Percentiles rank a stretch among this genome's conserved stretches.
Evolutionary conservation across 805 yeast genomes (phyloP).

Genomic region (Kregervanrija delftensis): DNA sequence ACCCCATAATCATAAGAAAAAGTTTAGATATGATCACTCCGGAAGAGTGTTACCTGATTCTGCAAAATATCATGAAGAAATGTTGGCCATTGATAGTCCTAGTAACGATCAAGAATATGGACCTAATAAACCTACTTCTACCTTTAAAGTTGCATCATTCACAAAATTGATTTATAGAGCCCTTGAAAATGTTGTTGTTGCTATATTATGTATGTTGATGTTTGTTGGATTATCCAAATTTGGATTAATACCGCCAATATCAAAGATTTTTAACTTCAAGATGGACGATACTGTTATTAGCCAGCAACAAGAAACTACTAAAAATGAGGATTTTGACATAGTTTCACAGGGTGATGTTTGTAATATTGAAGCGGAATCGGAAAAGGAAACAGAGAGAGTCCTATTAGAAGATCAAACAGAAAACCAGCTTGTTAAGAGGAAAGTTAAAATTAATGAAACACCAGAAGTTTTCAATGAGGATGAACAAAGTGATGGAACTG

Average conservation of each 20-base stretch:
- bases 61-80: conserved; percentile 6
- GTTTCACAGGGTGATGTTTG: no score
- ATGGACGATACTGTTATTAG: no score
- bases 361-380: no score
- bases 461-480: conserved; percentile 3
- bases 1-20: conserved; percentile 7
- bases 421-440: neutral
- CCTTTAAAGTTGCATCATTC: conserved; percentile 16
- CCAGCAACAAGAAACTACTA: no score
- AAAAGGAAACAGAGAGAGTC: no score
- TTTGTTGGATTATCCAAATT: conserved; percentile 31
- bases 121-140: conserved; percentile 10
- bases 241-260: conserved; percentile 30
- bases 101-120: conserved; percentile 3
- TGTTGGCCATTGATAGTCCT: conserved; percentile 16
- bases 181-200: conserved; percentile 44
- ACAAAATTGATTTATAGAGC: conserved; percentile 21
- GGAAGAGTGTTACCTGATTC: conserved; percentile 2
- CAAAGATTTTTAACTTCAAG: conserved; percentile 16
- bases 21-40: neutral
- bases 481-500: conserved; percentile 4
- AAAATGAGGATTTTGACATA: no score
- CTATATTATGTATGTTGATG: conserved; percentile 31
- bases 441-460: conserved; percentile 7
- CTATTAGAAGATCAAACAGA: neutral